Evolutionary conservation across 495 filamentous ascomycete species (phyloP).

Genomic region (Penicillium bialowiezense): DNA sequence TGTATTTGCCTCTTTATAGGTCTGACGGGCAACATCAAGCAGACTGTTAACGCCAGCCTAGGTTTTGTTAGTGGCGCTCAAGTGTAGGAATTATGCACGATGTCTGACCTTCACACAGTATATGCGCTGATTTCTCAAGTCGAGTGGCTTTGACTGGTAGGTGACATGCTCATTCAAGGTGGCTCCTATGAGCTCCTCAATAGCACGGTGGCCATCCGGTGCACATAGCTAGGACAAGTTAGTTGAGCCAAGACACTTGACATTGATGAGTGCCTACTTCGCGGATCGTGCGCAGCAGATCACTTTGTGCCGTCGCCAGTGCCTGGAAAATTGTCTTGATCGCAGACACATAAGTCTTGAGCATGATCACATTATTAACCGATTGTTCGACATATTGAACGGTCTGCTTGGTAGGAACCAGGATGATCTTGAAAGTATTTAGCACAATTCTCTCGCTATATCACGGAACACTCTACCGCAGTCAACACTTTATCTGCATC

Average conservation of each 20-base stretch:
- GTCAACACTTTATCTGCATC: conserved; percentile 45
- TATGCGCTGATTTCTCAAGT: conserved; percentile 85
- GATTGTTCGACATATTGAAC: conserved; percentile 71
- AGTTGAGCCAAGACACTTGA: background rate
- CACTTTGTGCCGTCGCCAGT: conserved; percentile 61
- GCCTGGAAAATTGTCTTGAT: conserved; percentile 67
- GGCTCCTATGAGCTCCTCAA: conserved; percentile 62
- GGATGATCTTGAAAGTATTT: conserved; percentile 55
- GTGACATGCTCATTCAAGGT: conserved; percentile 79
- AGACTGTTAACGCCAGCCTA: conserved; percentile 82
- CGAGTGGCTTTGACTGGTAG: conserved; percentile 77
- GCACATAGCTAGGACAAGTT: conserved; percentile 53
- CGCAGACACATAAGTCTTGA: conserved; percentile 75
- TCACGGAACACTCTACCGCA: conserved; percentile 12
- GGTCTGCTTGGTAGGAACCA: conserved; percentile 62
- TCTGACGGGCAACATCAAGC: conserved; percentile 81
- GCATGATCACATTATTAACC: conserved; percentile 80
- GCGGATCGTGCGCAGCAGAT: conserved; percentile 62
- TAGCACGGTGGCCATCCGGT: conserved; percentile 53
- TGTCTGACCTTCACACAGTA: conserved; percentile 78
- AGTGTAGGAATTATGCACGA: background rate
- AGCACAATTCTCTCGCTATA: background rate
- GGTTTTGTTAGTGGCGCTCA: conserved; percentile 9
- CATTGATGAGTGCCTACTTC: conserved; percentile 38
- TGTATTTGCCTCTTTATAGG: conserved; percentile 78